Conservation (phyloP, 768 basidiomycete genomes). For the Roridomyces roridus region DNA sequence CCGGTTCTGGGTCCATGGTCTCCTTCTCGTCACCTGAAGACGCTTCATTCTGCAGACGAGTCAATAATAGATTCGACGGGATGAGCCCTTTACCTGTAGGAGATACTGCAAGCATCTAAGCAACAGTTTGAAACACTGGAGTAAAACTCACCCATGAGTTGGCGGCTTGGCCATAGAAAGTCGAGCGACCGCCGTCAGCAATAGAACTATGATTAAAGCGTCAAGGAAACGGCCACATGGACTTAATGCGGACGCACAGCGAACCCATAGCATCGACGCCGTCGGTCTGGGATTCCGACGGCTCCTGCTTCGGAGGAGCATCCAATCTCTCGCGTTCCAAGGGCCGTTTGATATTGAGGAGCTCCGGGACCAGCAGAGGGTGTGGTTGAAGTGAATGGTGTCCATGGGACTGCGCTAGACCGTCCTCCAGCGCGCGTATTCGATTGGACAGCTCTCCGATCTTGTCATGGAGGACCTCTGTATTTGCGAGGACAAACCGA, state of each 20-base stretch:
- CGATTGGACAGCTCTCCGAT: constrained; percentile 66
- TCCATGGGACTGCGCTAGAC: constrained; percentile 59
- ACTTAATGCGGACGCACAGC: constrained; percentile 46
- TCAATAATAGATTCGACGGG: constrained; percentile 3
- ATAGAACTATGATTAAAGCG: constrained; percentile 53
- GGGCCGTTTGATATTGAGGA: constrained; percentile 71
- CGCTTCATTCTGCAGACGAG: constrained; percentile 60
- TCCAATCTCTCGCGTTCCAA: constrained; percentile 49
- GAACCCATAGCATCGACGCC: constrained; percentile 70
- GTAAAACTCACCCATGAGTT: constrained; percentile 68
- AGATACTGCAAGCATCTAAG: constrained; percentile 54
- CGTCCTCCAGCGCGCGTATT: constrained; percentile 74
- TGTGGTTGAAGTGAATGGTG: constrained; percentile 55
- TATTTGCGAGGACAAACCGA: constrained; percentile 75
- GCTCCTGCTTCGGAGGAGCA: constrained; percentile 43
- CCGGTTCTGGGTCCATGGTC: constrained; percentile 39
- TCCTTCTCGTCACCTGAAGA: constrained; percentile 61
- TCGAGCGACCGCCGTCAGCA: constrained; percentile 64
- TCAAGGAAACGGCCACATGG: constrained; percentile 13
- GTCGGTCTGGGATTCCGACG: constrained; percentile 59
- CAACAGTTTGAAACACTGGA: neutral
- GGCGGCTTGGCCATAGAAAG: constrained; percentile 70
- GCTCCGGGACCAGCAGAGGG: constrained; percentile 64
- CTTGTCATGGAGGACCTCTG: constrained; percentile 72
- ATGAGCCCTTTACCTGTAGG: constrained; percentile 54